These are phyloP conservation scores for Puccinia hordei DNA, from an alignment of 1,284 basidiomycete species.

Conservation along the genomic window DNA sequence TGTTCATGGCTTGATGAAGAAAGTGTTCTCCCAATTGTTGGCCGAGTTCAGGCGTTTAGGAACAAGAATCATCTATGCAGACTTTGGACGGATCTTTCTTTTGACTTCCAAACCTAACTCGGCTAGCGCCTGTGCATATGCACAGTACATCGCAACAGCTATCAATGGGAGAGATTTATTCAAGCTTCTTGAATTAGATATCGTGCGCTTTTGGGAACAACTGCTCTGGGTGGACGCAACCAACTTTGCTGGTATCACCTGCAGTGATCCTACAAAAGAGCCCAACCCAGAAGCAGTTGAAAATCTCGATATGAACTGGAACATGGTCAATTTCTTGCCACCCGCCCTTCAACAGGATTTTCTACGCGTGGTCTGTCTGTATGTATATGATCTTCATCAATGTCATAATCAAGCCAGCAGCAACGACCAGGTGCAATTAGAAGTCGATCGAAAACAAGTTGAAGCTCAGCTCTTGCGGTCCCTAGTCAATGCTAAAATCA, in stretches of 20 bases:
- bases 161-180: constrained; percentile 94
- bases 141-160: constrained; percentile 85
- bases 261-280: constrained; percentile 66
- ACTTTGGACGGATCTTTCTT: constrained; percentile 85
- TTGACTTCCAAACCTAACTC: constrained; percentile 90
- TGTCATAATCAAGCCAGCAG: constrained; percentile 68
- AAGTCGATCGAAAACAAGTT: constrained; percentile 60
- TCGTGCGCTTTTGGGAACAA: constrained; percentile 90
- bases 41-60: constrained; percentile 96
- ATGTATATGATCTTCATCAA: constrained; percentile 79
- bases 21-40: constrained; percentile 93
- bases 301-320: constrained; percentile 87
- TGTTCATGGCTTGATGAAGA: constrained; percentile 92
- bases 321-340: constrained; percentile 88
- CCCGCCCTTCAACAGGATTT: constrained; percentile 80
- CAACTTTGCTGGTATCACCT: constrained; percentile 88
- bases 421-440: constrained; percentile 66
- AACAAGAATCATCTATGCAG: constrained; percentile 90
- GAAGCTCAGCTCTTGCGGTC: constrained; percentile 71
- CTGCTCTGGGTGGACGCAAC: constrained; percentile 93
- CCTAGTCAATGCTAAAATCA: constrained; percentile 78
- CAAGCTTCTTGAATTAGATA: constrained; percentile 84
- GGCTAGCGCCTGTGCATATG: constrained; percentile 90
- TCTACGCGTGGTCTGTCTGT: constrained; percentile 72
- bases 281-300: constrained; percentile 7